These are phyloP conservation scores for Ophiorrhiza pumila DNA, from an alignment of 257 asterid species.

Conservation along the genomic window DNA sequence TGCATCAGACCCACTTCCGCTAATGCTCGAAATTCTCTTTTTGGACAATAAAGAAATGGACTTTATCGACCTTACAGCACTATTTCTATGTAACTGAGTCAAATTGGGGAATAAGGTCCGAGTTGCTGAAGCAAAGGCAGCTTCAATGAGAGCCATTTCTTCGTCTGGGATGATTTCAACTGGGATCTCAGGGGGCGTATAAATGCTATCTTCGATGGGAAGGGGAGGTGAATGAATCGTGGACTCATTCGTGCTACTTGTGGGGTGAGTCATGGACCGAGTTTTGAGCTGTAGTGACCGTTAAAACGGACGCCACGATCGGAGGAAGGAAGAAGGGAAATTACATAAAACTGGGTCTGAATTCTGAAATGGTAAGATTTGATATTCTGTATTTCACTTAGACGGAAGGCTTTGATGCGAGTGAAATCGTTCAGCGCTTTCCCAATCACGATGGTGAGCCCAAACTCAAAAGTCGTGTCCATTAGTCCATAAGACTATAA, in stretches of 20 bases:
- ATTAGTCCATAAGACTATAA: too few species aligned
- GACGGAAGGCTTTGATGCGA: neutral
- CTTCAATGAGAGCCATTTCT: constrained; percentile 81
- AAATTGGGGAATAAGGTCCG: constrained; percentile 24
- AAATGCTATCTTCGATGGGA: constrained; percentile 13
- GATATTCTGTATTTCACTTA: neutral
- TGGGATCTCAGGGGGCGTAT: constrained; percentile 41
- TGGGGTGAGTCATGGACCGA: constrained; percentile 27
- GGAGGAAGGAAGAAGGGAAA: neutral
- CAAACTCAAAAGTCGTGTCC: too few species aligned
- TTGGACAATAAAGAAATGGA: constrained; percentile 58
- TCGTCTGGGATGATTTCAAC: constrained; percentile 60
- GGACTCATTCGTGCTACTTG: constrained; percentile 36
- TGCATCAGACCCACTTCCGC: constrained; percentile 24
- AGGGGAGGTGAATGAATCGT: constrained; percentile 32
- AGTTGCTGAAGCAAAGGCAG: constrained; percentile 55
- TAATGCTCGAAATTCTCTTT: constrained; percentile 51
- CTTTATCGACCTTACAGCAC: constrained; percentile 35
- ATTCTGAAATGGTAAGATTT: neutral
- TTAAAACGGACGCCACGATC: constrained; percentile 22
- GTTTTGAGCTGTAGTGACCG: constrained; percentile 33
- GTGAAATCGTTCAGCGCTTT: too few species aligned
- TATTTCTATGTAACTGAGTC: constrained; percentile 22
- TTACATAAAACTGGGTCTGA: neutral
- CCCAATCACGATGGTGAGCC: too few species aligned